phyloP scores from a whole-genome alignment of 345 rosid species.

The Heritiera fomes region DNA sequence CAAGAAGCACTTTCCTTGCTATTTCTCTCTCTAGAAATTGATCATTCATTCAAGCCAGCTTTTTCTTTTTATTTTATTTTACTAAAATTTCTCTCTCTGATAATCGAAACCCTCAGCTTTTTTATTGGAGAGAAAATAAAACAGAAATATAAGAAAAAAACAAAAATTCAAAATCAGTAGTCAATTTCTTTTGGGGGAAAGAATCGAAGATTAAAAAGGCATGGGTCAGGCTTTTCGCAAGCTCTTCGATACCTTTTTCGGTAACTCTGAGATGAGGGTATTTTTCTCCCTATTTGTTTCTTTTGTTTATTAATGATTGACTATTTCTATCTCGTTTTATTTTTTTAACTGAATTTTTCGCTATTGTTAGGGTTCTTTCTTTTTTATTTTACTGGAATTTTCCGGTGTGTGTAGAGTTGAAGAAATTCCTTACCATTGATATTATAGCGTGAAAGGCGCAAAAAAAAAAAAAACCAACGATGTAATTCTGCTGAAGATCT shows the following conservation, averaged over 20 bases:
- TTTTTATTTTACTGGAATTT: not conserved
- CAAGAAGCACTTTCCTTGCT: not conserved
- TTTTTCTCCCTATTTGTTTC: conserved; percentile 18
- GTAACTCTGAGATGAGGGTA: conserved; percentile 92
- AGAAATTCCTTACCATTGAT: not conserved
- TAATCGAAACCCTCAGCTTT: not conserved
- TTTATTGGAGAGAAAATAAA: not conserved
- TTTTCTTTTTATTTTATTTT: not conserved
- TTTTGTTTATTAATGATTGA: not conserved
- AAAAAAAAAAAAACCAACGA: not conserved
- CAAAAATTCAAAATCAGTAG: not conserved
- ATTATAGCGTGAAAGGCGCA: not conserved
- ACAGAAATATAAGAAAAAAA: not conserved
- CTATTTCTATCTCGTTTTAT: not conserved
- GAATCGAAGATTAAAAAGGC: not conserved
- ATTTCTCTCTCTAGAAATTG: not conserved
- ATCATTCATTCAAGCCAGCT: not conserved
- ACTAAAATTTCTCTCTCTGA: not conserved
- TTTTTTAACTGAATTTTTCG: not conserved
- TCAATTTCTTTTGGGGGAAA: not conserved
- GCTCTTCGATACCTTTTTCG: conserved; percentile 87
- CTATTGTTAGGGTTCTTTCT: not conserved
- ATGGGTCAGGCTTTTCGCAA: conserved; percentile 93
- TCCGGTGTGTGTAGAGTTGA: not conserved
- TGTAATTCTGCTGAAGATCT: conserved; percentile 15